Base-by-base conservation (phyloP, 1,139 yeast genomes). In the Pneumocystis canis region DNA sequence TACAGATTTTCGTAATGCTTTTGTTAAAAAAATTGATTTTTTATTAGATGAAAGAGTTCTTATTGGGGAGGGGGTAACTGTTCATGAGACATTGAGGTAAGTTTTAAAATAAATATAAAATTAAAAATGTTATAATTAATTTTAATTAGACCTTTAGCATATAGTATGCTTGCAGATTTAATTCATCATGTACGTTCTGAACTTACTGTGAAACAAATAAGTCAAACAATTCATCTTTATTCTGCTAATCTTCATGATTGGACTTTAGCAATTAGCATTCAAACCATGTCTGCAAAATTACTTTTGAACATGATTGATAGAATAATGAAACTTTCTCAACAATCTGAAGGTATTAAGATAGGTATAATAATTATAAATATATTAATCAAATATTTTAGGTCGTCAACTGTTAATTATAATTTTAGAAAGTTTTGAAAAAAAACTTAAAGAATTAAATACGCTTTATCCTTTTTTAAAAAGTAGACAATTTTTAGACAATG, bases 251-350 rank as follows among this genome's bases (percentile, higher is more conserved):
- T 94, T 67, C 87, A 86, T 69, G 97, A 92, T 71, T 84, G 83
- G 68, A 78, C 94, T 0, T 76, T 94, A 67, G 95, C 96, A 0
- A 80, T 89, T 65, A 88, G 96, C 6, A 96, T 90, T 57, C 98
- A 94, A 73, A 88, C 92, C 28, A 89, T 92, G 97, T 88, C 97
- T 75, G 97, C 97, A 3, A 92, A 90, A 73, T 77, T 94, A 47
- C 75, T 94, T 47, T 76, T 92, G 67, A 94, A 92, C 72, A 78
- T 94, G 69, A 94, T 92, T 33, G 98, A 94, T 69, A 78, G 95
- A 62, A 87, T 94, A 58, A 80, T 87, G 82, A 87, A 87, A 70
- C 75, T 90, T 68, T 92, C 90, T 9, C 85, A 85, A 69, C 86
- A 87, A 68, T 80, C 83, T 30, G 96, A 92, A 68, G 95, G 96